phyloP scores from a whole-genome alignment of 2,329 filamentous ascomycete genomes.

The Dryadomyces sulphureus region DNA sequence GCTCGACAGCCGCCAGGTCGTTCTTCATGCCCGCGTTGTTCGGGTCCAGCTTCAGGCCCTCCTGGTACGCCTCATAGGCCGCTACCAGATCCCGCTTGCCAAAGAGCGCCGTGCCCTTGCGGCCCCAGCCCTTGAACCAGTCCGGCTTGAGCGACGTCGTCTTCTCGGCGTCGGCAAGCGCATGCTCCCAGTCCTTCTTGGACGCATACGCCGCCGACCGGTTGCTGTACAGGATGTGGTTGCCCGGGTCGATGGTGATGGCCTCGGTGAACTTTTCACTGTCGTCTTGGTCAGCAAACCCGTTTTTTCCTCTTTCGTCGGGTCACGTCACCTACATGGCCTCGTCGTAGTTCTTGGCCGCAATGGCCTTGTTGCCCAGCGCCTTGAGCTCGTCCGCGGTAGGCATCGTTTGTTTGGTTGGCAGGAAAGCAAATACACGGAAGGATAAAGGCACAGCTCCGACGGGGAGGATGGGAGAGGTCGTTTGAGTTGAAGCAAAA shows the following conservation, averaged over 20 bases:
- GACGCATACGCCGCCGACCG: constrained; percentile 80
- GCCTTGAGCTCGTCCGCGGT: constrained; percentile 76
- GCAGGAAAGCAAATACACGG: background rate
- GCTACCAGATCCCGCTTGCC: constrained; percentile 73
- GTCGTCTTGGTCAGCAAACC: background rate
- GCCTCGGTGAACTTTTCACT: constrained; percentile 93
- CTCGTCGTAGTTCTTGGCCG: constrained; percentile 90
- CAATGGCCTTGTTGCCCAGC: constrained; percentile 96
- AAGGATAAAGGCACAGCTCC: background rate
- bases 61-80: constrained; percentile 79
- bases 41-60: constrained; percentile 86
- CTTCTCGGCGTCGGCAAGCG: constrained; percentile 81
- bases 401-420: constrained; percentile 26
- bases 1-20: constrained; percentile 70
- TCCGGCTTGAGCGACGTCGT: constrained; percentile 90
- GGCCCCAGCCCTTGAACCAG: constrained; percentile 93
- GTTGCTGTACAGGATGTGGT: constrained; percentile 98
- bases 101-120: constrained; percentile 84
- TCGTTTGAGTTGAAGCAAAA: background rate
- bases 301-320: background rate
- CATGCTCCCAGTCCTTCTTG: constrained; percentile 73
- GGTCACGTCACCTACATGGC: constrained; percentile 55
- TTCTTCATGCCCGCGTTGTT: constrained; percentile 86
- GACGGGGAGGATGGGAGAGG: too few relatives aligned
- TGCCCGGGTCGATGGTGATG: constrained; percentile 72